Conservation (phyloP, 108 stramenopile genomes). For the Nitzschia sp. region DNA sequence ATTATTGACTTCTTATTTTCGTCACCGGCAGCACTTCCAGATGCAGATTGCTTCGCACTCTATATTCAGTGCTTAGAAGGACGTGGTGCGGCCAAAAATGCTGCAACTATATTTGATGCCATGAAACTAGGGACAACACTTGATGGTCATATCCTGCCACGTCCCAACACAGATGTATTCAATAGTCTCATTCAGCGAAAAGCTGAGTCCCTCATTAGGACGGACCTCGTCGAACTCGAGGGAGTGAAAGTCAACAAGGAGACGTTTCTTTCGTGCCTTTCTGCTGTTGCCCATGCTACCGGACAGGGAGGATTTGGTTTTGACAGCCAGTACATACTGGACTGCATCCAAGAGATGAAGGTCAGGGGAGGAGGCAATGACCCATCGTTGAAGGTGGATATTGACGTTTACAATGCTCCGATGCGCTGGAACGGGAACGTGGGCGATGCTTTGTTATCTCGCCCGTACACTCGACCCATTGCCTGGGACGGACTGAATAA, state of each 20-base stretch:
- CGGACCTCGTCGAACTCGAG: slow-evolving; percentile 32
- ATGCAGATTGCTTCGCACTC: slow-evolving; percentile 60
- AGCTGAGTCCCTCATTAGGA: slow-evolving; percentile 40
- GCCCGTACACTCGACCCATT: slow-evolving; percentile 30
- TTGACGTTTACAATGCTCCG: slow-evolving; percentile 65
- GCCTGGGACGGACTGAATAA: slow-evolving; percentile 41
- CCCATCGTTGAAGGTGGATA: slow-evolving; percentile 35
- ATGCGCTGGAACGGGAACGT: slow-evolving; percentile 51
- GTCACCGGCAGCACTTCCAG: slow-evolving; percentile 25
- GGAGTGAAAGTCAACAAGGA: slow-evolving; percentile 29
- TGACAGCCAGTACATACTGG: slow-evolving; percentile 44
- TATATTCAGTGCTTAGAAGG: slow-evolving; percentile 65
- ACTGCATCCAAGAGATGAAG: slow-evolving; percentile 49
- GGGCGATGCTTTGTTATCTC: not conserved
- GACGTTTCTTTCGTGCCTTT: slow-evolving; percentile 41
- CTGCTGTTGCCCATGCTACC: slow-evolving; percentile 36
- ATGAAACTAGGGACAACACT: slow-evolving; percentile 38
- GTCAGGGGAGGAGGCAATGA: slow-evolving; percentile 15
- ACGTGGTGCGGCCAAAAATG: slow-evolving; percentile 22
- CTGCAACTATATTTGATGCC: slow-evolving; percentile 44
- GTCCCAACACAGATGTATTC: slow-evolving; percentile 51
- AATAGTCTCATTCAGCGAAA: slow-evolving; percentile 60
- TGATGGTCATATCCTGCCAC: slow-evolving; percentile 42
- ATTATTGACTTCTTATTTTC: slow-evolving; percentile 44
- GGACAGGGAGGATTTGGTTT: slow-evolving; percentile 34